A percentile compares a stretch with the other conserved stretches of the same genome.
phyloP scores from a whole-genome alignment of 1,284 basidiomycete species.

The Papiliotrema fonsecae region DNA sequence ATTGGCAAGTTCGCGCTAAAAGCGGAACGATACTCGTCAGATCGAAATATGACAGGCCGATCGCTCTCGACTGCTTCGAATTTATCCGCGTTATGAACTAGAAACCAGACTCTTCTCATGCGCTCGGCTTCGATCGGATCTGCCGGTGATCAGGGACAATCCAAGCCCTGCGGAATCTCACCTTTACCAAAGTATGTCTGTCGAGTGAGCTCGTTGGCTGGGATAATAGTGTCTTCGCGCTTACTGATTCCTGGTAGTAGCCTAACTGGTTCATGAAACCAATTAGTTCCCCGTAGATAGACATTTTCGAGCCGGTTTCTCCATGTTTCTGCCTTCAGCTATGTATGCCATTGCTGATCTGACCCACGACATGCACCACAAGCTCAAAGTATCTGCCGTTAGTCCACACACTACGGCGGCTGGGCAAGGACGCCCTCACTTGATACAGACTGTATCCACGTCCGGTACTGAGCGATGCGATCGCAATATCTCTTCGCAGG shows the following conservation, averaged over 20 bases:
- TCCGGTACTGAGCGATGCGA: not conserved
- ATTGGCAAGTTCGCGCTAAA: slow-evolving; percentile 16
- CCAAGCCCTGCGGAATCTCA: not conserved
- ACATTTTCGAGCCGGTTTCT: slow-evolving; percentile 16
- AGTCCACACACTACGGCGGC: too few relatives aligned
- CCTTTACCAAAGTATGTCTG: not conserved
- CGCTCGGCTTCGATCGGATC: slow-evolving; percentile 26
- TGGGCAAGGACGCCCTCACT: not conserved
- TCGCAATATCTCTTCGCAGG: not conserved
- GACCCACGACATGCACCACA: not conserved
- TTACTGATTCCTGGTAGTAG: not conserved
- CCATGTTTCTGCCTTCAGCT: slow-evolving; percentile 16
- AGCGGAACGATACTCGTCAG: slow-evolving; percentile 23
- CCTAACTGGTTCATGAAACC: not conserved
- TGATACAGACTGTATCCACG: not conserved
- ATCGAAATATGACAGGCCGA: slow-evolving; percentile 20
- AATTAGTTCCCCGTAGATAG: slow-evolving; percentile 16
- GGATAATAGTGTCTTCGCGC: too few relatives aligned
- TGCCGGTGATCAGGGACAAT: not conserved
- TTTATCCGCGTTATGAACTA: slow-evolving; percentile 30
- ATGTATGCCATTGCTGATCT: not conserved
- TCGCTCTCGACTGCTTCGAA: slow-evolving; percentile 18
- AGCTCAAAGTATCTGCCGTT: not conserved
- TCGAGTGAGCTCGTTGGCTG: not conserved
- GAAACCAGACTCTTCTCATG: slow-evolving; percentile 20